phyloP scores from a whole-genome alignment of 2,329 filamentous ascomycete genomes.

The Alternaria dauci region DNA sequence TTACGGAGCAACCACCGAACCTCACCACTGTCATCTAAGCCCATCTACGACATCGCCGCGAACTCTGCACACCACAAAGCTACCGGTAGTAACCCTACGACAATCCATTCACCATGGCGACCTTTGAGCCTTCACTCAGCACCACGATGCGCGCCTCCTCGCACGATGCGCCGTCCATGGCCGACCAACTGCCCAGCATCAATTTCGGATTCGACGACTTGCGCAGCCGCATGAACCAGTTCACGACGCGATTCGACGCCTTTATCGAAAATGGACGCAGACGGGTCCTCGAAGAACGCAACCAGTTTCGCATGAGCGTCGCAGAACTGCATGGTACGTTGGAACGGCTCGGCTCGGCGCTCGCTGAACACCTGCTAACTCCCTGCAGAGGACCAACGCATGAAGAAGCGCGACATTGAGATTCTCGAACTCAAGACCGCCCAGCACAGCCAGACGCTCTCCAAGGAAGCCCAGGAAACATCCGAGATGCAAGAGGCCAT shows the following conservation, averaged over 20 bases:
- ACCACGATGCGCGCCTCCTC: conserved; percentile 68
- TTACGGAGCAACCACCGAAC: conserved; percentile 39
- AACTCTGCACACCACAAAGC: conserved; percentile 3
- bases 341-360: neutral
- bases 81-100: neutral
- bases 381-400: conserved; percentile 81
- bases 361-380: conserved; percentile 12
- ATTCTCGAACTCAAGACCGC: conserved; percentile 76
- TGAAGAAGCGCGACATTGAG: conserved; percentile 87
- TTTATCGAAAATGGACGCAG: conserved; percentile 94
- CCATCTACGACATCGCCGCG: conserved; percentile 28
- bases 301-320: conserved; percentile 89
- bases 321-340: conserved; percentile 84
- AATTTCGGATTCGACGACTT: conserved; percentile 97
- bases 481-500: conserved; percentile 69
- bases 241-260: conserved; percentile 87
- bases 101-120: conserved; percentile 58
- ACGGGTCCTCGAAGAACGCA: conserved; percentile 88
- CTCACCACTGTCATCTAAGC: conserved; percentile 25
- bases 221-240: conserved; percentile 92
- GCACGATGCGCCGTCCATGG: conserved; percentile 70
- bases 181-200: conserved; percentile 82
- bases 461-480: conserved; percentile 78
- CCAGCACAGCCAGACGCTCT: conserved; percentile 75
- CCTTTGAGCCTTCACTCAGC: conserved; percentile 75